Base-by-base conservation (phyloP, 768 basidiomycete species). In the Hebeloma cylindrosporum region DNA sequence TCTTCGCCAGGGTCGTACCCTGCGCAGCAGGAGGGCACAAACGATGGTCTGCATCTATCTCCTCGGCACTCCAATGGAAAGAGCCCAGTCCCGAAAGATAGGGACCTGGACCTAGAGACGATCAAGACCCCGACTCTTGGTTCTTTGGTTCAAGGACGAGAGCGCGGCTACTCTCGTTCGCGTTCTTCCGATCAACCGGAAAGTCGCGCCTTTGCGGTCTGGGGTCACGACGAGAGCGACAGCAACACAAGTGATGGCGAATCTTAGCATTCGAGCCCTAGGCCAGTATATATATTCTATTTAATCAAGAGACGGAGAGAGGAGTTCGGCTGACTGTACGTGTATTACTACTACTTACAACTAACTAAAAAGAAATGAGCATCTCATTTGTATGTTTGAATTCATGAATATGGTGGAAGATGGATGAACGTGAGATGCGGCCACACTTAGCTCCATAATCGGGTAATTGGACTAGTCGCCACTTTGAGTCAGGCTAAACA, bases 141-240 rank as follows among this genome's bases (percentile, higher is more conserved):
- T 16, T 73, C 67, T 46, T 27, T 65, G 36, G 40, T 55, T 33
- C 57, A 63, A 37, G 59, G 61, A 20, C 64, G 66, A 7, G 55
- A 62, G 7, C 60, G 64, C 30, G 61, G 61, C 3, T 65, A 69
- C 51, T 56, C 62, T 31, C 65, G 70, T 25, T 64, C 65, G 13
- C 62, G 63, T 40, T 71, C 71, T 11, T 56, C 53, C n/a, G 77
- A 77, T 20, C 59, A 65, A 32, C 57, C 57, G 40, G 68, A 68
- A 22, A 74, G 62, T 34, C 71, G 79, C 26, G 83, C 86, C 6
- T 93, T 93, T 57, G 90, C 91, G 14, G 87, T 88, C 8, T 89
- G 82, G 80, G 91, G 90, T 0, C 85, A 89, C 29, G 90, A 93
- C 58, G 90, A 92, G 64, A 91, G 86, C 43, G 90, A 93, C 54